A percentile compares a stretch with the other conserved stretches of the same genome.
Evolutionary conservation across 1,139 yeast species (phyloP).

Genomic region (Pneumocystis oryctolagi): DNA sequence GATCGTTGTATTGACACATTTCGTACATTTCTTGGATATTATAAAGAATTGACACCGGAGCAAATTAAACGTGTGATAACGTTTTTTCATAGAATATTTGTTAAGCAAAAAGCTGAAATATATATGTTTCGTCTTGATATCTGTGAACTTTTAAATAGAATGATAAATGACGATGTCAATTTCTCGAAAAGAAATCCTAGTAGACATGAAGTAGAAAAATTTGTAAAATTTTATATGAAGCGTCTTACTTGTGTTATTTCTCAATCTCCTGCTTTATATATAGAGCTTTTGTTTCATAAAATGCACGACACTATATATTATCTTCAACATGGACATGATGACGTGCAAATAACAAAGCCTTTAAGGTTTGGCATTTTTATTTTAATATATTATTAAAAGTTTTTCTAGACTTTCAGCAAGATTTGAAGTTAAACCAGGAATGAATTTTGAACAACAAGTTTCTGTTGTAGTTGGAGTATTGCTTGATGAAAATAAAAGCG

Average conservation of each 20-base stretch:
- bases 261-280: constrained; percentile 41
- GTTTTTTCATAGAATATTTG: constrained; percentile 60
- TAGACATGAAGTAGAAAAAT: constrained; percentile 48
- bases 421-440: constrained; percentile 10
- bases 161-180: constrained; percentile 26
- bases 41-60: constrained; percentile 43
- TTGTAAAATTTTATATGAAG: constrained; percentile 53
- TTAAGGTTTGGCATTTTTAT: not conserved
- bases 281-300: constrained; percentile 57
- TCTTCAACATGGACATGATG: constrained; percentile 42
- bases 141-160: constrained; percentile 38
- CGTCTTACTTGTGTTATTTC: constrained; percentile 39
- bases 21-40: constrained; percentile 38
- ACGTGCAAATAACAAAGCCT: constrained; percentile 14
- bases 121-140: constrained; percentile 63
- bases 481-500: constrained; percentile 10
- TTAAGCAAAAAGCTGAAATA: constrained; percentile 44
- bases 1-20: constrained; percentile 36
- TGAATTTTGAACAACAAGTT: constrained; percentile 6
- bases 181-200: constrained; percentile 29
- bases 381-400: not conserved
- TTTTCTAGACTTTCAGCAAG: constrained; percentile 8
- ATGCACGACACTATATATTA: constrained; percentile 35
- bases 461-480: constrained; percentile 10
- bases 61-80: constrained; percentile 52